Percentiles rank a stretch among this genome's conserved stretches.
Conservation (phyloP, 78 protist genomes). For the Acrasis kona region DNA sequence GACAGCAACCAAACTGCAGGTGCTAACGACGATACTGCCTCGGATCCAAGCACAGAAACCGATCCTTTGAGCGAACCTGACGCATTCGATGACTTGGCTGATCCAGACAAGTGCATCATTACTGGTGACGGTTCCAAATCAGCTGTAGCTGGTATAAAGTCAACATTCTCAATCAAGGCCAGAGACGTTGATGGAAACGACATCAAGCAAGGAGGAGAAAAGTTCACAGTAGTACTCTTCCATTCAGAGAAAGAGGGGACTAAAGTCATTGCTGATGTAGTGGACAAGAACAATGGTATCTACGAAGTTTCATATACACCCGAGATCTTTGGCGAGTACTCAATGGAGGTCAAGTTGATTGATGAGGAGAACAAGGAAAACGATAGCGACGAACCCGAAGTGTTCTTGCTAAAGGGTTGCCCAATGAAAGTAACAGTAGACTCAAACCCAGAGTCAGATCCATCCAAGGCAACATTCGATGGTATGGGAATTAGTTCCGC, state of each 20-base stretch:
- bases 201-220: not conserved
- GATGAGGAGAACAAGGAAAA: not conserved
- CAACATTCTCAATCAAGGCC: not conserved
- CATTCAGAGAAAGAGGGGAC: not conserved
- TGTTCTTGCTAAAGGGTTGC: not conserved
- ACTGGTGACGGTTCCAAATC: not conserved
- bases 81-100: not conserved
- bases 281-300: not conserved
- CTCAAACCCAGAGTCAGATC: not conserved
- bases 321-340: not conserved
- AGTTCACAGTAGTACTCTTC: not conserved
- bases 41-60: not conserved
- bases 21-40: not conserved
- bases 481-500: not conserved
- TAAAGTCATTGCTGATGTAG: not conserved
- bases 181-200: not conserved
- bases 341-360: not conserved
- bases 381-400: not conserved
- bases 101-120: not conserved
- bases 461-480: not conserved
- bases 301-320: not conserved
- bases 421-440: not conserved
- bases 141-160: not conserved
- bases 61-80: not conserved
- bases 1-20: too few species aligned